Evolutionary conservation across 768 basidiomycete species (phyloP).

Genomic region (Podaxis sp.): DNA sequence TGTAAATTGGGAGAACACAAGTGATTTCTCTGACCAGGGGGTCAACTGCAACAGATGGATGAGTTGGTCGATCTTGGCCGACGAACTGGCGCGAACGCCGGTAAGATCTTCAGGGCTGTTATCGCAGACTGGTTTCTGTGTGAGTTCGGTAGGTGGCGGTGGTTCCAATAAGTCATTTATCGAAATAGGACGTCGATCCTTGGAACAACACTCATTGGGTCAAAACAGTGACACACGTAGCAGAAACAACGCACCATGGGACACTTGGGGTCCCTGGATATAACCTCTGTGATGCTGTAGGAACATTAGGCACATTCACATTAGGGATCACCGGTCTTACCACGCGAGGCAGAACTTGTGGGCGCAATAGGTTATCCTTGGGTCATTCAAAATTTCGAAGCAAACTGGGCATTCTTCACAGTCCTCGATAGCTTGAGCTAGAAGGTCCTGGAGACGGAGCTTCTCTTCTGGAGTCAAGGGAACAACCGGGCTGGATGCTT

Average conservation of each 20-base stretch:
- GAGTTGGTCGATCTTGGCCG: constrained; percentile 85
- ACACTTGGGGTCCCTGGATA: constrained; percentile 72
- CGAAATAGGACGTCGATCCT: constrained; percentile 72
- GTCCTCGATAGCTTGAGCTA: constrained; percentile 74
- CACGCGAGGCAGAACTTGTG: constrained; percentile 75
- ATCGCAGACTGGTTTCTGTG: constrained; percentile 50
- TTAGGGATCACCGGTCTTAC: constrained; percentile 32
- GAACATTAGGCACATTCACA: not conserved
- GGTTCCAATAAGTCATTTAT: constrained; percentile 61
- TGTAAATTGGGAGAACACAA: constrained; percentile 92
- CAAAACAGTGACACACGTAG: not conserved
- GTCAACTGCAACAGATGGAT: constrained; percentile 70
- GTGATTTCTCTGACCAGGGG: constrained; percentile 69
- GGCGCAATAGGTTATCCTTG: constrained; percentile 71
- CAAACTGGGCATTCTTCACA: constrained; percentile 84
- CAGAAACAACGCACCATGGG: constrained; percentile 59
- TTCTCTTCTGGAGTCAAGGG: constrained; percentile 55
- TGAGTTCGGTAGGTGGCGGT: constrained; percentile 64
- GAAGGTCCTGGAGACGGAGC: constrained; percentile 51
- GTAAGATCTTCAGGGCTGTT: constrained; percentile 39
- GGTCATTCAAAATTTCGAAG: constrained; percentile 56
- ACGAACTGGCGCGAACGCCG: constrained; percentile 53
- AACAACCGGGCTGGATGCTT: constrained; percentile 25
- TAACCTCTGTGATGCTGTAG: constrained; percentile 65
- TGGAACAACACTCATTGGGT: constrained; percentile 9